Evolutionary conservation across 352 stramenopile genomes (phyloP).

Genomic region (Peronospora destructor): DNA sequence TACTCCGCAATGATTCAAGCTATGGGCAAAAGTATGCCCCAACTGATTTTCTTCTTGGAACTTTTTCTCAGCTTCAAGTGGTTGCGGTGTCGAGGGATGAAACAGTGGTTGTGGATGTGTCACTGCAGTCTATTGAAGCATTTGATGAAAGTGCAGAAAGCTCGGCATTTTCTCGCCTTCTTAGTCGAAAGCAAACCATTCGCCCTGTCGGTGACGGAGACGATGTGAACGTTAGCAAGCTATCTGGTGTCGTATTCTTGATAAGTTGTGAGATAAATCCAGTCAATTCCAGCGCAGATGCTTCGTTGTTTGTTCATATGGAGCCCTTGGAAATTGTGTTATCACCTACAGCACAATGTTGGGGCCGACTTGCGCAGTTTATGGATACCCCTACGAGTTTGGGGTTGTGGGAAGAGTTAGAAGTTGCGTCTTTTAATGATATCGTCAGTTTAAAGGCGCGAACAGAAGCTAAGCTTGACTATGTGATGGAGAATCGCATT

Average conservation of each 20-base stretch:
- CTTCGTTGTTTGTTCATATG: conserved; percentile 74
- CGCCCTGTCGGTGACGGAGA: conserved; percentile 39
- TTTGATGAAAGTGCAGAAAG: conserved; percentile 85
- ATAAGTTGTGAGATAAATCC: conserved; percentile 83
- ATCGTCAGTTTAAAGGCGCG: conserved; percentile 86
- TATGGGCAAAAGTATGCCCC: conserved; percentile 64
- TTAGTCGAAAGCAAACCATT: conserved; percentile 63
- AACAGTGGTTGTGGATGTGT: conserved; percentile 74
- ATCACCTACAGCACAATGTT: conserved; percentile 78
- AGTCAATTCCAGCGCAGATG: conserved; percentile 52
- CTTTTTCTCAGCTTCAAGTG: conserved; percentile 72
- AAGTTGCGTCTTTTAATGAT: conserved; percentile 85
- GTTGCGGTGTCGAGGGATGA: conserved; percentile 59
- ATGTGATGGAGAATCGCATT: conserved; percentile 83
- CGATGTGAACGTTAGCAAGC: conserved; percentile 49
- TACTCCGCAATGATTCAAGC: conserved; percentile 53
- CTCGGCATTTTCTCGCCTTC: conserved; percentile 67
- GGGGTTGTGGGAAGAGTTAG: conserved; percentile 79
- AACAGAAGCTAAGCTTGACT: conserved; percentile 85
- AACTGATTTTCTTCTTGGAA: conserved; percentile 70
- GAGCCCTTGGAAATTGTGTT: conserved; percentile 83
- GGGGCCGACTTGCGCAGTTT: conserved; percentile 66
- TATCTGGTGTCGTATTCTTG: conserved; percentile 70
- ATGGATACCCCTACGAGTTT: conserved; percentile 70
- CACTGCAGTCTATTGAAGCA: conserved; percentile 79